A percentile compares a stretch with the other conserved stretches of the same genome.
Evolutionary conservation across 805 yeast species (phyloP).

Genomic region (Myxozyma lipomycoides): DNA sequence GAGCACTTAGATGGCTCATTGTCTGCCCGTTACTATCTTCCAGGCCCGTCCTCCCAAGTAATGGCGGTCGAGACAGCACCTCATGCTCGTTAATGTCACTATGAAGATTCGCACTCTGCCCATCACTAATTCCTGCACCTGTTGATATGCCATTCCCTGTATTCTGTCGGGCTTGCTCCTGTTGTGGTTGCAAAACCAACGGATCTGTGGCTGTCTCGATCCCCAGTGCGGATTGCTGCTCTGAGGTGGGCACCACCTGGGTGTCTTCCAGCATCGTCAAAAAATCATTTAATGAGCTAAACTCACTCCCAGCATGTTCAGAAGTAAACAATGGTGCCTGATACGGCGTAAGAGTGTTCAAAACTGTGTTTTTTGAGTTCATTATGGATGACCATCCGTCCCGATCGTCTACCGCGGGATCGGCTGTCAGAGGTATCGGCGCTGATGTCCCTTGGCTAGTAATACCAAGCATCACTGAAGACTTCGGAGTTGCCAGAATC

Average conservation of each 20-base stretch:
- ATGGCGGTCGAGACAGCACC: not conserved
- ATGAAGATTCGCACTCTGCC: not conserved
- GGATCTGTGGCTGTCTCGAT: constrained; percentile 3
- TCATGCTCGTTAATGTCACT: not conserved
- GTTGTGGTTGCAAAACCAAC: constrained; percentile 2
- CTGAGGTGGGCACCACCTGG: constrained; percentile 3
- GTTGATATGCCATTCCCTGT: not conserved
- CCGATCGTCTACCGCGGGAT: constrained; percentile 1
- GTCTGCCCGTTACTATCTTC: not conserved
- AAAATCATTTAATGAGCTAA: constrained; percentile 83
- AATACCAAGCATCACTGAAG: constrained; percentile 5
- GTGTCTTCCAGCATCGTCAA: constrained; percentile 80
- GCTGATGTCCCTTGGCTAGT: constrained; percentile 16
- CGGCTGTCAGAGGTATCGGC: constrained; percentile 5
- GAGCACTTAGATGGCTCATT: constrained; percentile 8
- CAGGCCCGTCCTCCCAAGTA: not conserved
- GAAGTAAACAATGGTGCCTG: constrained; percentile 70
- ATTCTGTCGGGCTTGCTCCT: not conserved
- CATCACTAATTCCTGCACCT: not conserved
- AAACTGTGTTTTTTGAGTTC: constrained; percentile 6
- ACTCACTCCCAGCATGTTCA: constrained; percentile 81
- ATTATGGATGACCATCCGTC: constrained; percentile 18
- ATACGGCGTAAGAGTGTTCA: constrained; percentile 18
- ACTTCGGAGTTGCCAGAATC: not conserved
- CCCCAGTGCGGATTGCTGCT: not conserved